Evolutionary conservation across 305 asterid genomes (phyloP).

Genomic region (Fraxinus dipetala): DNA sequence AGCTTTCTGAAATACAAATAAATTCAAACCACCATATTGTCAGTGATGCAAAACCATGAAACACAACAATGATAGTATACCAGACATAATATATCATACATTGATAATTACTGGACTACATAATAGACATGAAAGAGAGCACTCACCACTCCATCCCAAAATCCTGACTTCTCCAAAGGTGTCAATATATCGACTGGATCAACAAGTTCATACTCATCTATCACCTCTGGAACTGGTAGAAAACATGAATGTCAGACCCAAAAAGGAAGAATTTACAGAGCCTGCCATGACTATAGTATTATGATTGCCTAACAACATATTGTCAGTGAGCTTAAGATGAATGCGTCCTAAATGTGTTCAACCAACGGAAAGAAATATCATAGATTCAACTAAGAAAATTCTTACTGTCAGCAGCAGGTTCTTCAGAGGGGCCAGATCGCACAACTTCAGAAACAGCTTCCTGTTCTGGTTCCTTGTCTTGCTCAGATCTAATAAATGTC

Average conservation of each 20-base stretch:
- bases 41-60: background rate
- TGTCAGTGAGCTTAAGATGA: constrained; percentile 11
- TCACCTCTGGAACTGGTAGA: constrained; percentile 81
- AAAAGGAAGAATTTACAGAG: constrained; percentile 12
- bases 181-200: constrained; percentile 96
- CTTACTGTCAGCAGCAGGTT: constrained; percentile 68
- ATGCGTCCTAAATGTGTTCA: background rate
- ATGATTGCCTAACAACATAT: constrained; percentile 10
- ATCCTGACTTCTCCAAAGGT: constrained; percentile 95
- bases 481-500: constrained; percentile 72
- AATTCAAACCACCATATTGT: constrained; percentile 19
- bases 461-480: constrained; percentile 94
- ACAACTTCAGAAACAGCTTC: constrained; percentile 60
- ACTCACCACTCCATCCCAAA: constrained; percentile 99
- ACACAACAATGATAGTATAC: constrained; percentile 1
- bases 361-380: constrained; percentile 1
- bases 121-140: constrained; percentile 19
- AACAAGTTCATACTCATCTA: constrained; percentile 96
- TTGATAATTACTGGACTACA: background rate
- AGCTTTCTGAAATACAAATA: constrained; percentile 70
- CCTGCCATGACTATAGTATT: constrained; percentile 8
- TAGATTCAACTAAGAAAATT: constrained; percentile 10
- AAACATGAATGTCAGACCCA: constrained; percentile 34
- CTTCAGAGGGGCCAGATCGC: constrained; percentile 76
- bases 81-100: constrained; percentile 14